These are phyloP conservation scores for Diospyros lotus DNA, from an alignment of 148 eudicot genomes.

Conservation along the genomic window DNA sequence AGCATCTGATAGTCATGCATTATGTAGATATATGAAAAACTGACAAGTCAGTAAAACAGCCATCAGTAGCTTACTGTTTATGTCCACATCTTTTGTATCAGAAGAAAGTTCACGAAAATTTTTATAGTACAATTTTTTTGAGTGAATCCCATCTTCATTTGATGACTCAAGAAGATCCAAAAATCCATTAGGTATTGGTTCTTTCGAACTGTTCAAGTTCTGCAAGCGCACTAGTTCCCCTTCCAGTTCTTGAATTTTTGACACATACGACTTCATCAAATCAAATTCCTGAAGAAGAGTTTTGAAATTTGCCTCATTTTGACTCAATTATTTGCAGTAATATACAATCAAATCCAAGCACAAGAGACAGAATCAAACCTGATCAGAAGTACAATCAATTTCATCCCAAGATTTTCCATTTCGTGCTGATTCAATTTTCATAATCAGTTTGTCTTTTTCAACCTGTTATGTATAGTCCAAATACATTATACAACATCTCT, in stretches of 20 bases:
- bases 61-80: conserved; percentile 24
- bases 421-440: conserved; percentile 71
- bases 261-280: conserved; percentile 61
- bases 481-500: background rate
- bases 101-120: conserved; percentile 37
- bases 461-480: conserved; percentile 37
- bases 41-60: background rate
- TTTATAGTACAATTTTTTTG: conserved; percentile 28
- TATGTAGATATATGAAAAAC: background rate
- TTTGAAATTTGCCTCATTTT: conserved; percentile 5
- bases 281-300: conserved; percentile 45
- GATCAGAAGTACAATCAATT: conserved; percentile 45
- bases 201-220: conserved; percentile 25
- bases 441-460: conserved; percentile 66
- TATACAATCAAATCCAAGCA: background rate
- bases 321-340: background rate
- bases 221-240: conserved; percentile 54
- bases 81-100: conserved; percentile 33
- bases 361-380: conserved; percentile 35
- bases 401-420: conserved; percentile 86
- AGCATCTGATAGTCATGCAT: background rate
- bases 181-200: conserved; percentile 30
- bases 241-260: conserved; percentile 81
- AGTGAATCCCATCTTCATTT: conserved; percentile 55
- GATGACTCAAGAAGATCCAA: conserved; percentile 36